phyloP scores from a whole-genome alignment of 108 stramenopile species.

The Heterococcus sp. region DNA sequence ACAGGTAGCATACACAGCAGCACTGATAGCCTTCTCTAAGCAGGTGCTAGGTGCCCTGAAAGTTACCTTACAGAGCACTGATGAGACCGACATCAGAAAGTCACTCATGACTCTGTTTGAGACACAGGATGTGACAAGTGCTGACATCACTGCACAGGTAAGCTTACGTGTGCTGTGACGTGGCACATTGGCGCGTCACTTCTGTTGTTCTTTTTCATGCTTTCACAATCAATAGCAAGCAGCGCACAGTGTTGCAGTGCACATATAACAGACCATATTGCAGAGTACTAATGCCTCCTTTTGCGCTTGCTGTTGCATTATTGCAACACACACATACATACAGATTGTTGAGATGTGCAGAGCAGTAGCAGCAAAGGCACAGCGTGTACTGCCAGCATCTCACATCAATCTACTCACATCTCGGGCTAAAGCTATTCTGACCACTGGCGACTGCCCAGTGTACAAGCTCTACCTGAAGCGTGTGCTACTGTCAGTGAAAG shows the following conservation, averaged over 20 bases:
- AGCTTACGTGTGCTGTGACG: neutral
- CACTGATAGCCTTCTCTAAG: slow-evolving; percentile 21
- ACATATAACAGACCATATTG: neutral
- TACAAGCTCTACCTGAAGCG: slow-evolving; percentile 39
- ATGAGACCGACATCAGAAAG: slow-evolving; percentile 14
- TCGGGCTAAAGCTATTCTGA: slow-evolving; percentile 17
- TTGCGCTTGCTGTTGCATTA: neutral
- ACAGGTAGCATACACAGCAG: slow-evolving; percentile 41
- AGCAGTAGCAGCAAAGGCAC: slow-evolving; percentile 12
- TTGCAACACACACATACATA: too few species aligned
- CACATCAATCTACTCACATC: slow-evolving; percentile 26
- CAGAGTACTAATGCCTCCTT: neutral
- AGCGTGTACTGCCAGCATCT: neutral
- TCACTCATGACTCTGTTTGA: slow-evolving; percentile 39
- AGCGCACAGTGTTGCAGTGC: neutral
- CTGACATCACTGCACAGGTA: slow-evolving; percentile 43
- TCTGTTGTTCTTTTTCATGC: neutral
- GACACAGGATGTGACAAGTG: slow-evolving; percentile 35
- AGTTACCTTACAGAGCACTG: slow-evolving; percentile 3
- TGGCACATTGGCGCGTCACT: neutral
- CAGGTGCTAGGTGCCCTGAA: slow-evolving; percentile 17
- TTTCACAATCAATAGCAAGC: neutral
- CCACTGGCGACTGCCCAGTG: slow-evolving; percentile 39
- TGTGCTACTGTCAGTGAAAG: slow-evolving; percentile 7
- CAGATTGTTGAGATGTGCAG: slow-evolving; percentile 36